Percentiles rank a stretch among this genome's conserved stretches.
Evolutionary conservation across 805 yeast species (phyloP).

Genomic region (Tetrapisispora taiwanensis): DNA sequence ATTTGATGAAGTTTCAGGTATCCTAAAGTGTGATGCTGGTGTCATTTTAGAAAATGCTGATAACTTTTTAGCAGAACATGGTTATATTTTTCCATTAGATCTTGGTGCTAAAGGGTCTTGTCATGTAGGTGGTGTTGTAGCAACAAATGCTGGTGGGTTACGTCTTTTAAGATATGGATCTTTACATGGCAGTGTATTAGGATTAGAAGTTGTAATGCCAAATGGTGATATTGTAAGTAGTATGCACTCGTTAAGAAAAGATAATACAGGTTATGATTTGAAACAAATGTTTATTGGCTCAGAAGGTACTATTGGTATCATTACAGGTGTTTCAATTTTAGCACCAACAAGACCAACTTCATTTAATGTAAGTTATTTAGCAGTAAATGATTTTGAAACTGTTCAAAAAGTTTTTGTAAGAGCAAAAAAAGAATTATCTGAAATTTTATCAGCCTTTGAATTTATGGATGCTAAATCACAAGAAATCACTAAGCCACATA

Average conservation of each 20-base stretch:
- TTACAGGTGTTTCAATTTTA: constrained; percentile 81
- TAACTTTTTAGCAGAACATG: constrained; percentile 62
- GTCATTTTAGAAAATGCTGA: constrained; percentile 82
- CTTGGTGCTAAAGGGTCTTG: constrained; percentile 96
- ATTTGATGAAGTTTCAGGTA: constrained; percentile 76
- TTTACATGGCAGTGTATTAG: constrained; percentile 83
- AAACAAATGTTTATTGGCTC: constrained; percentile 90
- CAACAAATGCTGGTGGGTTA: constrained; percentile 94
- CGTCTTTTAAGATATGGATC: constrained; percentile 83
- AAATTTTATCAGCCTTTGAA: constrained; percentile 85
- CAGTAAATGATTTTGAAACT: constrained; percentile 68
- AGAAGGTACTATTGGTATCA: constrained; percentile 85
- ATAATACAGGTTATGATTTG: constrained; percentile 89
- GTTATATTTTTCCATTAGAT: constrained; percentile 86
- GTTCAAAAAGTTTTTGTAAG: constrained; percentile 72
- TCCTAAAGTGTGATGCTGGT: constrained; percentile 84
- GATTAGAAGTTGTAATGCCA: constrained; percentile 86
- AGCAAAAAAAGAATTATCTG: constrained; percentile 72
- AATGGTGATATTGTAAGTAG: constrained; percentile 76
- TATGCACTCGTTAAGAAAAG: constrained; percentile 80
- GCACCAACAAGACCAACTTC: constrained; percentile 85
- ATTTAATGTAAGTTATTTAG: constrained; percentile 80
- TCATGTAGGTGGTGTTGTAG: constrained; percentile 89
- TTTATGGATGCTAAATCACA: constrained; percentile 78
- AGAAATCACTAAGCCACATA: constrained; percentile 49